Evolutionary conservation across 805 yeast genomes (phyloP).

Genomic region (Blastobotrys peoriensis): DNA sequence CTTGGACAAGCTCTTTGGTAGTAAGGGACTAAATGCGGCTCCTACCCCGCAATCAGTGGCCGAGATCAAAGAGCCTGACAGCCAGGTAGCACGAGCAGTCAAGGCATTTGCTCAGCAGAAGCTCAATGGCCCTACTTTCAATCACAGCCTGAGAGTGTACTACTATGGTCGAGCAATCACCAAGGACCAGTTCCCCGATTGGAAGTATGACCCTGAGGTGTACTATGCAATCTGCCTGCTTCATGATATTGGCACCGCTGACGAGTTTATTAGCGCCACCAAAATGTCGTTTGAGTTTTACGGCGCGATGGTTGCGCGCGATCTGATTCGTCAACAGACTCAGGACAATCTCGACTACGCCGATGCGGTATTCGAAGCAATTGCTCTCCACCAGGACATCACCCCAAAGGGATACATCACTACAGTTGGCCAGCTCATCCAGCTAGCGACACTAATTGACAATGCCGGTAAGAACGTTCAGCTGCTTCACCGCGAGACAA

Average conservation of each 20-base stretch:
- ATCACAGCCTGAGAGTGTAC: conserved; percentile 16
- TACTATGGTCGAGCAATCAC: conserved; percentile 13
- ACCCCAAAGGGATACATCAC: conserved; percentile 19
- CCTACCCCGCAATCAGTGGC: not conserved
- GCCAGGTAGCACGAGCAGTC: not conserved
- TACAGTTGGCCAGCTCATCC: conserved; percentile 18
- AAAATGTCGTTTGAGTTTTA: conserved; percentile 22
- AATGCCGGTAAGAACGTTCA: conserved; percentile 12
- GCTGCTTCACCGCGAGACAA: conserved; percentile 15
- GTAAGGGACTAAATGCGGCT: not conserved
- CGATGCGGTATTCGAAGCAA: conserved; percentile 21
- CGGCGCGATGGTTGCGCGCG: conserved; percentile 20
- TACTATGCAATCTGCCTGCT: conserved; percentile 13
- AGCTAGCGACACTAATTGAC: conserved; percentile 19
- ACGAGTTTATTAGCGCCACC: conserved; percentile 15
- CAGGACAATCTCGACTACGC: conserved; percentile 16
- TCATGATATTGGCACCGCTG: conserved; percentile 23
- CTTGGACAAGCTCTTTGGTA: not conserved
- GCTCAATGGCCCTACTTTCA: conserved; percentile 12
- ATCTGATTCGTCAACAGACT: conserved; percentile 11
- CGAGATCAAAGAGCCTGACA: not conserved
- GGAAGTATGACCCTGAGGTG: conserved; percentile 16
- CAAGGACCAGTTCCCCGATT: conserved; percentile 19
- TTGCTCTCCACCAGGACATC: conserved; percentile 21
- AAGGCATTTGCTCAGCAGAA: conserved; percentile 8